Conservation (phyloP, 2,329 filamentous ascomycete species). For the Cryphonectria radicalis region DNA sequence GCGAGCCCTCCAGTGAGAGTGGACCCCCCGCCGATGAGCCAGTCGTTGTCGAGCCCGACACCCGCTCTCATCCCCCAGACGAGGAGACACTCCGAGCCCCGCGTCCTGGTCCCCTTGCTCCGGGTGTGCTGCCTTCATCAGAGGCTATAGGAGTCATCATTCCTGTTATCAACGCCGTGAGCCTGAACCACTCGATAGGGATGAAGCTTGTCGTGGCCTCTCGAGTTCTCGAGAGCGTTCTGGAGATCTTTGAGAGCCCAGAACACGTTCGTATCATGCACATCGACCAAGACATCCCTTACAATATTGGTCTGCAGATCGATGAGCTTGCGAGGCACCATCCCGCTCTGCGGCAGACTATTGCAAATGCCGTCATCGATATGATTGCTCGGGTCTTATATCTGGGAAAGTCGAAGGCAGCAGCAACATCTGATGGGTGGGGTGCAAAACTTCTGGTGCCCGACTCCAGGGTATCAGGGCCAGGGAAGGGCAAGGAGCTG, state of each 20-base stretch:
- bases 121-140: conserved; percentile 80
- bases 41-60: conserved; percentile 44
- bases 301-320: conserved; percentile 79
- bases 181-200: conserved; percentile 77
- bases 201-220: conserved; percentile 87
- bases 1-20: conserved; percentile 36
- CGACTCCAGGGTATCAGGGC: conserved; percentile 47
- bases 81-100: conserved; percentile 52
- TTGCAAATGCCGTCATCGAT: conserved; percentile 82
- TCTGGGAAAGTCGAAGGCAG: conserved; percentile 73
- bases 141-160: conserved; percentile 90
- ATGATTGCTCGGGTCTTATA: conserved; percentile 84
- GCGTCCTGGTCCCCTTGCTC: conserved; percentile 55
- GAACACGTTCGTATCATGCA: conserved; percentile 86
- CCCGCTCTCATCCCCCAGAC: conserved; percentile 57
- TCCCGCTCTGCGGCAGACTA: conserved; percentile 76
- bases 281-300: conserved; percentile 69
- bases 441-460: conserved; percentile 78
- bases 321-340: conserved; percentile 96
- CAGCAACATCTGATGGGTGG: conserved; percentile 67
- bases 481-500: conserved; percentile 46
- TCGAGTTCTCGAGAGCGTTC: conserved; percentile 80
- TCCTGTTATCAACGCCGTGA: conserved; percentile 89
- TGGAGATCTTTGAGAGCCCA: conserved; percentile 96
- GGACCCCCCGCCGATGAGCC: conserved; percentile 44